These are phyloP conservation scores for Backusella tarrabulga DNA, from an alignment of 192 early-diverging fungal species.

Conservation along the genomic window DNA sequence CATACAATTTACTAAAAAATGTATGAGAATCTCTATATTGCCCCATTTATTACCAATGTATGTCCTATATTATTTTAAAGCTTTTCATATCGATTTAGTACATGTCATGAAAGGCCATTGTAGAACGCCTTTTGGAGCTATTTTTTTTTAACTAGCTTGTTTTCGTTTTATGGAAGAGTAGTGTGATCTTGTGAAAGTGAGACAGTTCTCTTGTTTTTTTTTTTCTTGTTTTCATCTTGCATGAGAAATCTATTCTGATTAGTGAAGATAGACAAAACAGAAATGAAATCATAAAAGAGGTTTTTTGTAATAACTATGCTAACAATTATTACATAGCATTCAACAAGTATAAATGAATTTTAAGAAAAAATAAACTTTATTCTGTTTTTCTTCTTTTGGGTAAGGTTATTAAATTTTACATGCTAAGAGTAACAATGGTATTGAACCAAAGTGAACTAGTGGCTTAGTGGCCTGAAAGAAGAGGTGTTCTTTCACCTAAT, in stretches of 20 bases:
- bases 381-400: not conserved
- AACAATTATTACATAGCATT: not conserved
- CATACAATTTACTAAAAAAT: not conserved
- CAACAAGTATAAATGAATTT: too few species aligned
- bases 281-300: not conserved
- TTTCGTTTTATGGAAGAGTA: not conserved
- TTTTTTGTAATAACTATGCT: not conserved
- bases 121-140: not conserved
- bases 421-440: not conserved
- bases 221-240: too few species aligned
- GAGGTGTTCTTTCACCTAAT: slow-evolving; percentile 35
- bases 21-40: too few species aligned
- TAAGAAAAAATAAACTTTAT: not conserved
- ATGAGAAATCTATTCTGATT: not conserved
- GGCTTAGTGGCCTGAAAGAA: slow-evolving; percentile 15
- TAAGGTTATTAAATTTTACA: not conserved
- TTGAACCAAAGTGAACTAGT: not conserved
- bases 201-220: not conserved
- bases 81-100: not conserved
- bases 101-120: not conserved
- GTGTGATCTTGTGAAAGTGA: not conserved
- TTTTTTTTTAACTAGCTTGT: not conserved
- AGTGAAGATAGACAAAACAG: not conserved
- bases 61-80: too few species aligned
- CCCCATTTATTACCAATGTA: too few species aligned